Percentiles rank a stretch among this genome's conserved stretches.
Conservation (phyloP, 257 asterid species). For the Cordia subcordata region DNA sequence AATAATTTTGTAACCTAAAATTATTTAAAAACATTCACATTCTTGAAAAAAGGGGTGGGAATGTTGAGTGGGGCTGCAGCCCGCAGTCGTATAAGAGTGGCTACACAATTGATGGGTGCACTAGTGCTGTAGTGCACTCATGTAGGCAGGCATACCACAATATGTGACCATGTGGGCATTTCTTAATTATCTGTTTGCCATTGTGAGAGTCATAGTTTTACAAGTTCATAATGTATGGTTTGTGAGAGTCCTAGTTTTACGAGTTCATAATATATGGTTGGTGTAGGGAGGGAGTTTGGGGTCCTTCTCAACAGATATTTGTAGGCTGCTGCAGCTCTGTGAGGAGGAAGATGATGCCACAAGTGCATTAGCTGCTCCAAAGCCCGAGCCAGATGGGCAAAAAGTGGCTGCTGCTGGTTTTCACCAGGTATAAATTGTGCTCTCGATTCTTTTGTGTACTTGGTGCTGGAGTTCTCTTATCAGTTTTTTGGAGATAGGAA, state of each 20-base stretch:
- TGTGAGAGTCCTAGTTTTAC: neutral
- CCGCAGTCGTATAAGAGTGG: too few species aligned
- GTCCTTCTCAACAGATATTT: slow-evolving; percentile 67
- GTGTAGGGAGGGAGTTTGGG: slow-evolving; percentile 82
- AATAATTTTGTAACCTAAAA: too few species aligned
- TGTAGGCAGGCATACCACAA: too few species aligned
- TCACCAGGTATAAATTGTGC: slow-evolving; percentile 48
- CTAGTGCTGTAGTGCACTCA: too few species aligned
- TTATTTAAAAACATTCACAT: too few species aligned
- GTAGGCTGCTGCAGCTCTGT: slow-evolving; percentile 69
- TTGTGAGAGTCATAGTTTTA: neutral
- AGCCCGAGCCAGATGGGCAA: slow-evolving; percentile 69
- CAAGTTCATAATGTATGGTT: slow-evolving; percentile 2
- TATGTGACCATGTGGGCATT: too few species aligned
- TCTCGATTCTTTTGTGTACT: slow-evolving; percentile 2
- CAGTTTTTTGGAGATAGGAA: too few species aligned
- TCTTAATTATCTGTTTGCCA: too few species aligned
- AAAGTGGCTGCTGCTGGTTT: slow-evolving; percentile 44
- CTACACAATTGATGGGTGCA: too few species aligned
- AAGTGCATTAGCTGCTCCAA: slow-evolving; percentile 76
- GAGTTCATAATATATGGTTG: slow-evolving; percentile 16
- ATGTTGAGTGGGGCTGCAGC: too few species aligned
- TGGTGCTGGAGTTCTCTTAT: neutral
- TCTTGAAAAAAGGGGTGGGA: too few species aligned
- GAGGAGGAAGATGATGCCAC: slow-evolving; percentile 99